A percentile compares a stretch with the other conserved stretches of the same genome.
Evolutionary conservation across 441 rosid species (phyloP).

Genomic region (Populus hybrid): DNA sequence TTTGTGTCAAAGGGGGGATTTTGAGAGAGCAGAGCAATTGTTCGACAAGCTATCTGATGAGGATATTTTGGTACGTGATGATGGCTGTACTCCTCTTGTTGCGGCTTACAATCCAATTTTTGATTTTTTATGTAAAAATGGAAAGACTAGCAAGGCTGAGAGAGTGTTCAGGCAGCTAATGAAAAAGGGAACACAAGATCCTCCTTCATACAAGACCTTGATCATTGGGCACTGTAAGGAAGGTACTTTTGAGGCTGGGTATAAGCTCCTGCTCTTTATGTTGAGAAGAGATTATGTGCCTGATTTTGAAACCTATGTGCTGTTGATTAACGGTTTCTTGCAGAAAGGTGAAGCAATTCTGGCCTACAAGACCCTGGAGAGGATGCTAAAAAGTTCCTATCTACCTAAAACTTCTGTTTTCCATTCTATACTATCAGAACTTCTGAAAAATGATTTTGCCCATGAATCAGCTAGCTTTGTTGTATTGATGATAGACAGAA

Average conservation of each 20-base stretch:
- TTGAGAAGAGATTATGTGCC: conserved; percentile 64
- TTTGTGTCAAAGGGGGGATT: conserved; percentile 52
- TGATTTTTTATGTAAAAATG: conserved; percentile 62
- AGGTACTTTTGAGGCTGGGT: conserved; percentile 53
- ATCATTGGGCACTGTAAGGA: conserved; percentile 77
- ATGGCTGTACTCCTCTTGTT: conserved; percentile 64
- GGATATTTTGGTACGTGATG: conserved; percentile 44
- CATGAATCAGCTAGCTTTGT: conserved; percentile 53
- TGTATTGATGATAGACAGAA: conserved; percentile 54
- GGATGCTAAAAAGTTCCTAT: conserved; percentile 72
- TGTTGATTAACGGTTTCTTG: conserved; percentile 57
- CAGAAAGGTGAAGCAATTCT: conserved; percentile 53
- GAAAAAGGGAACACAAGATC: conserved; percentile 83
- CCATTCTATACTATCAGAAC: conserved; percentile 58
- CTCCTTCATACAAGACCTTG: conserved; percentile 59
- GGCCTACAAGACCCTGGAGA: conserved; percentile 54
- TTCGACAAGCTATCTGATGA: conserved; percentile 54
- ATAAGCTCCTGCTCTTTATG: conserved; percentile 68
- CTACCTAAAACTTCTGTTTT: conserved; percentile 53
- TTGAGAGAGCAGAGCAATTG: conserved; percentile 59
- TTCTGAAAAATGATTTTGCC: conserved; percentile 44
- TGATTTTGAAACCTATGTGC: conserved; percentile 54
- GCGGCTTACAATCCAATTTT: conserved; percentile 77
- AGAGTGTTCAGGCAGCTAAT: conserved; percentile 70
- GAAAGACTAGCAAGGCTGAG: conserved; percentile 70